A percentile compares a stretch with the other conserved stretches of the same genome.
These are phyloP conservation scores for Sicyos baderoa DNA, from an alignment of 306 rosid genomes.

Conservation along the genomic window DNA sequence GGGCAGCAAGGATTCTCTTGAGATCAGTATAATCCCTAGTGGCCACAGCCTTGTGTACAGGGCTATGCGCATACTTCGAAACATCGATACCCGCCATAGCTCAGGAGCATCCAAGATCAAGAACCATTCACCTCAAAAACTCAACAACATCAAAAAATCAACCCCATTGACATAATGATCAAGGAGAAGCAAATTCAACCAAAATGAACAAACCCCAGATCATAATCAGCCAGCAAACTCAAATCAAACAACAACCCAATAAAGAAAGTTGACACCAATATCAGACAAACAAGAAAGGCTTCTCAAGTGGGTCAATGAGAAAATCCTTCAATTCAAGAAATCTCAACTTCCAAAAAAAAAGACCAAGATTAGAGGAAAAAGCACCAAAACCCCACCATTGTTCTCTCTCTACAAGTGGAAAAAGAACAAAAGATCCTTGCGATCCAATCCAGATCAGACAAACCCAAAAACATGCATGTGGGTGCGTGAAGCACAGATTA, in stretches of 20 bases:
- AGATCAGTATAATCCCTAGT: constrained; percentile 65
- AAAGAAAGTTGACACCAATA: constrained; percentile 18
- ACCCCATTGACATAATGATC: constrained; percentile 20
- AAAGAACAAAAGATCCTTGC: constrained; percentile 58
- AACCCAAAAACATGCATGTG: constrained; percentile 74
- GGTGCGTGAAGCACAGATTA: constrained; percentile 38
- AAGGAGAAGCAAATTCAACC: constrained; percentile 24
- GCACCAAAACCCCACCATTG: constrained; percentile 35
- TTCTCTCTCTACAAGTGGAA: constrained; percentile 30
- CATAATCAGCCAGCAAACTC: constrained; percentile 32
- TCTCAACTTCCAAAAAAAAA: constrained; percentile 51
- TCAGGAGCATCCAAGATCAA: constrained; percentile 12
- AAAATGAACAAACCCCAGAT: constrained; percentile 30
- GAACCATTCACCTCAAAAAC: constrained; percentile 26
- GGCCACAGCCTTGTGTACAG: constrained; percentile 79
- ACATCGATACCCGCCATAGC: constrained; percentile 77
- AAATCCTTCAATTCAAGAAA: constrained; percentile 35
- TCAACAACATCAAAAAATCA: constrained; percentile 11
- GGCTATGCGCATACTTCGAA: constrained; percentile 64
- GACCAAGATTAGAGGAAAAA: constrained; percentile 36
- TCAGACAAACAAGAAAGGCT: constrained; percentile 35
- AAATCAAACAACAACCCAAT: constrained; percentile 23
- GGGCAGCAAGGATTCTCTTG: constrained; percentile 47
- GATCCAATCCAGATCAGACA: constrained; percentile 99
- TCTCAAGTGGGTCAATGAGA: constrained; percentile 42